Evolutionary conservation across 257 asterid species (phyloP).

Genomic region (Thymus mandschuricus): DNA sequence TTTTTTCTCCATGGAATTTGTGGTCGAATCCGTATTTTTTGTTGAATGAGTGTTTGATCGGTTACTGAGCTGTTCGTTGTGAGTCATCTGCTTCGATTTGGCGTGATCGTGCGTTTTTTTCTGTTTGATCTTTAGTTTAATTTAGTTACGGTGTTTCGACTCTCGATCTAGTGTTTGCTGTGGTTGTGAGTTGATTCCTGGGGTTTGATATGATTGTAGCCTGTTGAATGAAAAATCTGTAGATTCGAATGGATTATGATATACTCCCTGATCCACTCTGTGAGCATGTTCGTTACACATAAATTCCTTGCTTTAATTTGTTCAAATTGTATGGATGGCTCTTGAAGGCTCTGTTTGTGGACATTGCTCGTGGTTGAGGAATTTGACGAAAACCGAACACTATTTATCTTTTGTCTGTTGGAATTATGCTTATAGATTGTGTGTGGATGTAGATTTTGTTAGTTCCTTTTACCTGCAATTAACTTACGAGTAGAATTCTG

Average conservation of each 20-base stretch:
- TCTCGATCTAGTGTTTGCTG: slow-evolving; percentile 19
- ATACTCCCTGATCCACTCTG: not conserved
- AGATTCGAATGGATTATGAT: not conserved
- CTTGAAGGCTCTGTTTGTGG: not conserved
- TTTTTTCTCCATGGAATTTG: not conserved
- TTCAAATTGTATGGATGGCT: not conserved
- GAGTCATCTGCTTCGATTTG: not conserved
- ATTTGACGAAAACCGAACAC: not conserved
- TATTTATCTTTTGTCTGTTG: not conserved
- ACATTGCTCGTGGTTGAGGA: slow-evolving; percentile 2
- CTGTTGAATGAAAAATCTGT: not conserved
- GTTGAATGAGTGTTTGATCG: slow-evolving; percentile 16
- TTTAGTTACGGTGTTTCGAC: slow-evolving; percentile 17
- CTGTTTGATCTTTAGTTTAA: slow-evolving; percentile 7
- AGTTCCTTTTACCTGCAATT: slow-evolving; percentile 1
- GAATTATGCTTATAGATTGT: not conserved
- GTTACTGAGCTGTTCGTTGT: slow-evolving; percentile 6
- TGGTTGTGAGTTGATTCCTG: slow-evolving; percentile 6
- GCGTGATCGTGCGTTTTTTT: slow-evolving; percentile 1
- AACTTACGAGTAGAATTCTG: not conserved
- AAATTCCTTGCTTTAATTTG: not conserved
- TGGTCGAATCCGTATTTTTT: not conserved
- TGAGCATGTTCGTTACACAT: not conserved
- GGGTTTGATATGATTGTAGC: not conserved
- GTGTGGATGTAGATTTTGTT: not conserved